Percentiles rank a stretch among this genome's conserved stretches.
These are phyloP conservation scores for Cymbopogon flexuosus DNA, from an alignment of 202 grass and related monocot genomes.

Conservation along the genomic window DNA sequence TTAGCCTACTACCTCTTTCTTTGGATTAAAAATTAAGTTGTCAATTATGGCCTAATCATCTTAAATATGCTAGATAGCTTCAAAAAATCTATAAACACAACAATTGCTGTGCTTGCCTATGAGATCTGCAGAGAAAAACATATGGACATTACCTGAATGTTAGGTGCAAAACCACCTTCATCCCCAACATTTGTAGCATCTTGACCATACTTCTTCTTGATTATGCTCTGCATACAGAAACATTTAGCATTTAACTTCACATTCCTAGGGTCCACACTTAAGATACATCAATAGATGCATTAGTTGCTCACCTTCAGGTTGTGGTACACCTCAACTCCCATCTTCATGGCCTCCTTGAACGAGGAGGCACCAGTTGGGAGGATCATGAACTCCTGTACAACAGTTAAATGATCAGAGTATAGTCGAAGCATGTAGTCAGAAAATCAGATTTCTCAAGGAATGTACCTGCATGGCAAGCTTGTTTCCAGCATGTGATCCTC, in stretches of 20 bases:
- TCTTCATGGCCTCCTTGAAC: conserved; percentile 98
- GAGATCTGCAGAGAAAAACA: not conserved
- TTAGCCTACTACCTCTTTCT: not conserved
- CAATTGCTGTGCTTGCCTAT: not conserved
- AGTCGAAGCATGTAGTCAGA: not conserved
- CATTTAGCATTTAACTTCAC: not conserved
- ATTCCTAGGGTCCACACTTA: not conserved
- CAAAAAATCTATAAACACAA: not conserved
- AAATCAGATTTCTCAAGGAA: not conserved
- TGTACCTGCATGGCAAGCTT: conserved; percentile 90
- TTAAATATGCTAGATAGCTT: not conserved
- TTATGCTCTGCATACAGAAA: conserved; percentile 34
- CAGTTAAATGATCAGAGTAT: not conserved
- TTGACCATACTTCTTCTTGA: conserved; percentile 98
- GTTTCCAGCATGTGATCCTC: conserved; percentile 95
- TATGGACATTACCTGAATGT: conserved; percentile 68
- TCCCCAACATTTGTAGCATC: conserved; percentile 97
- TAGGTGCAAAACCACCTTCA: conserved; percentile 98
- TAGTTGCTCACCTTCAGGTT: conserved; percentile 62
- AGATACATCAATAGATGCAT: not conserved
- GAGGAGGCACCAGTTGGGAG: conserved; percentile 75
- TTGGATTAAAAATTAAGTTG: not conserved
- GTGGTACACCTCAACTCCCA: conserved; percentile 98
- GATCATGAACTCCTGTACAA: conserved; percentile 90
- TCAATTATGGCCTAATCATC: not conserved